Percentiles rank a stretch among this genome's conserved stretches.
Evolutionary conservation across 768 basidiomycete species (phyloP).

Genomic region (Gyrodon lividus): DNA sequence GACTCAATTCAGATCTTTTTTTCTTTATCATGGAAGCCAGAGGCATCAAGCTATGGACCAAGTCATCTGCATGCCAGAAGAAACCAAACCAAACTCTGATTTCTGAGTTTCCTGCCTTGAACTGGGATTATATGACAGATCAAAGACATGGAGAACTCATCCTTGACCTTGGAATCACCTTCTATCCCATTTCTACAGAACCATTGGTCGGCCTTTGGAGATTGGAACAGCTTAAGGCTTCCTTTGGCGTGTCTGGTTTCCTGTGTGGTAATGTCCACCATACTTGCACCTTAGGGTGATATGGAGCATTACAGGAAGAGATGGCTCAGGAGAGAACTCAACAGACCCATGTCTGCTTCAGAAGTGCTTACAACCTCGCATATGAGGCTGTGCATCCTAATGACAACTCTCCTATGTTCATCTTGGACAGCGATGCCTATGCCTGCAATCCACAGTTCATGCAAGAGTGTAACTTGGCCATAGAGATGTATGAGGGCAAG

Average conservation of each 20-base stretch:
- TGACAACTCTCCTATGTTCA: neutral
- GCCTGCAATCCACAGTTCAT: conserved; percentile 1
- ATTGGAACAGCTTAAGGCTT: conserved; percentile 5
- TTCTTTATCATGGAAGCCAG: conserved; percentile 15
- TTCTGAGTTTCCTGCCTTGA: neutral
- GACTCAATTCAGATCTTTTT: conserved; percentile 8
- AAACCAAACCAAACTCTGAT: neutral
- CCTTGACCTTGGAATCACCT: conserved; percentile 1
- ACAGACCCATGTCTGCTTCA: conserved; percentile 11
- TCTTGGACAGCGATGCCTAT: conserved; percentile 7
- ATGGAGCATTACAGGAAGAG: conserved; percentile 12
- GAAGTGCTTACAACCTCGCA: conserved; percentile 15
- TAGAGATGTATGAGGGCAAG: neutral
- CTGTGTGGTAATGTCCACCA: conserved; percentile 5
- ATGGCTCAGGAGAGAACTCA: conserved; percentile 4
- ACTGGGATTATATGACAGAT: conserved; percentile 6
- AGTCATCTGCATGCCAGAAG: too few species aligned
- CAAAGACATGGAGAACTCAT: conserved; percentile 3
- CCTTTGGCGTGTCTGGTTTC: conserved; percentile 9
- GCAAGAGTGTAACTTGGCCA: neutral
- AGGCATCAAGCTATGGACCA: conserved; percentile 10
- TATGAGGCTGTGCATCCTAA: conserved; percentile 9
- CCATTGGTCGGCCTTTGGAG: conserved; percentile 1
- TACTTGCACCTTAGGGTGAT: conserved; percentile 4
- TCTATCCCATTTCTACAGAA: neutral